A percentile compares a stretch with the other conserved stretches of the same genome.
Conservation (phyloP, 352 stramenopile genomes). For the Thraustochytrium striatum region DNA sequence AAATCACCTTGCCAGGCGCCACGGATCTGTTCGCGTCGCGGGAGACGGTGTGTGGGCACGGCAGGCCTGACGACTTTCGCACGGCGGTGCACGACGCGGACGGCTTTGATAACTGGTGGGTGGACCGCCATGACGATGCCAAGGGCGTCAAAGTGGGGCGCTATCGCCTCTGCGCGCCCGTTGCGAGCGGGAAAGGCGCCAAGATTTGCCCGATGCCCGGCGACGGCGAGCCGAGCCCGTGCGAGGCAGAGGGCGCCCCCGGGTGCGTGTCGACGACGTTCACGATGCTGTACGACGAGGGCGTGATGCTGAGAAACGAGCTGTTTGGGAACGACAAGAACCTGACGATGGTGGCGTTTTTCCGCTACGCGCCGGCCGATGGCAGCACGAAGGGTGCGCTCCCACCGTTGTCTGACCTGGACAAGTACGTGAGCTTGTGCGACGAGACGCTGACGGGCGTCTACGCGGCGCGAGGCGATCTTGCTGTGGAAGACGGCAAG, state of each 20-base stretch:
- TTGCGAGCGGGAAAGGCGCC: constrained; percentile 1
- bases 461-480: constrained; percentile 16
- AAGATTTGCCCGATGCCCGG: neutral
- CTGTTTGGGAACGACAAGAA: neutral
- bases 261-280: neutral
- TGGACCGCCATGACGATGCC: neutral
- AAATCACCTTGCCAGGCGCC: neutral
- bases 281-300: constrained; percentile 50
- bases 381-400: neutral
- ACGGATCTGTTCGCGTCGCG: neutral
- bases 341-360: constrained; percentile 44
- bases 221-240: no score
- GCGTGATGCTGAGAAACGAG: neutral
- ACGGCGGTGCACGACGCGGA: neutral
- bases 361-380: neutral
- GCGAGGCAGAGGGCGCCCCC: neutral
- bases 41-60: constrained; percentile 11
- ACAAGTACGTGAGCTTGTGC: neutral
- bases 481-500: neutral
- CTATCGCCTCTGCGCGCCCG: constrained; percentile 13
- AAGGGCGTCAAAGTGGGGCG: neutral
- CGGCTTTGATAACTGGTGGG: constrained; percentile 8
- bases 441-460: constrained; percentile 28
- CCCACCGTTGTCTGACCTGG: neutral
- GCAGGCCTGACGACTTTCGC: constrained; percentile 20